Base-by-base conservation (phyloP, 1,139 yeast genomes). In the Suhomyces anneliseae region DNA sequence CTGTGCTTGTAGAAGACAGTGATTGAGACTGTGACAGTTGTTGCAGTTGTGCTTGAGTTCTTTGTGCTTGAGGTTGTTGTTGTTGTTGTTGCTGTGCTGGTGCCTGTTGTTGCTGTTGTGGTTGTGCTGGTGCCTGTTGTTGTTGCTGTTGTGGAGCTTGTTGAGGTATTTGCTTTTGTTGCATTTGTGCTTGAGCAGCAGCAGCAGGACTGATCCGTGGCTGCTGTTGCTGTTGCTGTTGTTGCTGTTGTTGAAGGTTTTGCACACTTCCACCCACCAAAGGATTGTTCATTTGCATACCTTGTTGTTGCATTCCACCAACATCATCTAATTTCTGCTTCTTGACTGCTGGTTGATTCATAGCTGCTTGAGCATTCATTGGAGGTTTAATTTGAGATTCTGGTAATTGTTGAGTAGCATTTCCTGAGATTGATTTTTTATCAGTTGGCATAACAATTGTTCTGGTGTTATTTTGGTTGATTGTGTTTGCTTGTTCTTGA, bases 401-500 rank as follows among this genome's bases (percentile, higher is more conserved):
- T 24, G 27, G 34, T 9, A 7, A 11, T 29, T 37, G 41, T 12
- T 38, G 37, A 7, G 44, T 4, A 9, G 10, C 31, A 19, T 36
- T 36, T 4, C 26, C 32, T 8, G 38, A 34, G 7, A 34, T 6
- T 1, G 37, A 27, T 14, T 46, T 48, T 26, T 48, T 44, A 19
- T 55, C 47, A 53, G 59, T 54, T n/a, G 42, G 49, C 40, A 43
- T 43, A 48, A 53, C 50, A 47, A 57, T 53, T 44, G 66, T 49
- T 34, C 56, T 48, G 7, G 54, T 54, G 34, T 53, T 55, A 34
- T 51, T 51, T 37, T 54, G 58, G 32, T 54, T 54, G 11, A 54
- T 50, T 7, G 52, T 56, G 56, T 50, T 61, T 54, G 64, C 54
- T 61, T 61, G 64, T 51, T 54, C 70, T 53, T 59, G 67, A 54